phyloP scores from a whole-genome alignment of 129 eudicot genomes.

The Kitagawia praeruptora region DNA sequence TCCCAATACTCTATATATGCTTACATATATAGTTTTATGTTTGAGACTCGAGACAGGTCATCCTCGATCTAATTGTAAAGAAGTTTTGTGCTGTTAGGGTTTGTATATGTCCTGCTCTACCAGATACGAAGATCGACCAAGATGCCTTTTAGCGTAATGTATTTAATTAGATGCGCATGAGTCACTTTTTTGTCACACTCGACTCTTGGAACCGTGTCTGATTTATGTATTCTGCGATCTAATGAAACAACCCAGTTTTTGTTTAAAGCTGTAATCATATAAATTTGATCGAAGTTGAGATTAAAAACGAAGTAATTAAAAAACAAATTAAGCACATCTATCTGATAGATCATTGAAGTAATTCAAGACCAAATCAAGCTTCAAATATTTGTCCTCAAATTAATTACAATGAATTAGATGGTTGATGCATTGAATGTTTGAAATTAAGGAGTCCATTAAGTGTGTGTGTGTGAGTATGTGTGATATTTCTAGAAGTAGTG shows the following conservation, averaged over 20 bases:
- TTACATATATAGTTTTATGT: background rate
- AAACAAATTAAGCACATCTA: no score
- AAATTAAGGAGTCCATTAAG: background rate
- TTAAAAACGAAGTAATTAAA: no score
- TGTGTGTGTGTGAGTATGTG: background rate
- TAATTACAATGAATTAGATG: background rate
- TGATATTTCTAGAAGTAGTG: background rate
- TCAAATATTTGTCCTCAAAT: background rate
- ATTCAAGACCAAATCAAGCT: background rate
- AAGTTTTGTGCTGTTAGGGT: background rate
- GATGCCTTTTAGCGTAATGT: no score
- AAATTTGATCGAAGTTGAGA: no score
- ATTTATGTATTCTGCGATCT: background rate
- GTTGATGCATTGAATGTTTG: background rate
- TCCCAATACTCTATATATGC: background rate
- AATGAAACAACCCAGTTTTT: no score
- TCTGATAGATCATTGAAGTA: no score
- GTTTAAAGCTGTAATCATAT: no score
- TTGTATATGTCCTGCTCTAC: background rate
- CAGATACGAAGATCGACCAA: background rate
- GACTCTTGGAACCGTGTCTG: no score
- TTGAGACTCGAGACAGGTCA: background rate
- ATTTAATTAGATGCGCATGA: no score
- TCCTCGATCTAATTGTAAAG: background rate
- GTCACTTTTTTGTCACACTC: no score